phyloP scores from a whole-genome alignment of 2,329 filamentous ascomycete genomes.

The Cladophialophora immunda region DNA sequence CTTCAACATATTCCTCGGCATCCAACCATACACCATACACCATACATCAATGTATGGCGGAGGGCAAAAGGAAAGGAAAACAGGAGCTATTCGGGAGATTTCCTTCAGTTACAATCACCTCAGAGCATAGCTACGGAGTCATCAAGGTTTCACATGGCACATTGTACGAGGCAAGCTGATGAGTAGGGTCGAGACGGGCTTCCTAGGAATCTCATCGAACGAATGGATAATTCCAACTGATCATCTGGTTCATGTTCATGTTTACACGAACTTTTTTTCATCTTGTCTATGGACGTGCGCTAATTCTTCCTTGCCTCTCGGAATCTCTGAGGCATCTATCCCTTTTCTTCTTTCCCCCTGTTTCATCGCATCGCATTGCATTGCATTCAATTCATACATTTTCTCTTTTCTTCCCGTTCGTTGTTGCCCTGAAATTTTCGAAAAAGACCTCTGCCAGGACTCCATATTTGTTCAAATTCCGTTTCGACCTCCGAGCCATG shows the following conservation, averaged over 20 bases:
- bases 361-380: not conserved
- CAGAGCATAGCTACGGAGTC: constrained; percentile 1
- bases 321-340: not conserved
- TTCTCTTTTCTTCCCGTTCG: not conserved
- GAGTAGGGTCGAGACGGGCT: not conserved
- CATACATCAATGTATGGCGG: not conserved
- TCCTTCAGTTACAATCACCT: not conserved
- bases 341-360: not conserved
- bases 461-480: too few relatives aligned
- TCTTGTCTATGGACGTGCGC: not conserved
- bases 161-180: not conserved
- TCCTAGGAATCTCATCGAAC: not conserved
- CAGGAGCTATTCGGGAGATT: not conserved
- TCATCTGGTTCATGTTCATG: not conserved
- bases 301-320: not conserved
- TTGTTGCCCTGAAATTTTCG: not conserved
- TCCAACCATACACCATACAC: not conserved
- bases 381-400: too few relatives aligned
- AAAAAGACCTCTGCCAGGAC: not conserved
- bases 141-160: not conserved
- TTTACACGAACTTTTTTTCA: not conserved
- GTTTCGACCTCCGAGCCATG: too few relatives aligned
- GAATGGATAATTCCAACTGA: not conserved
- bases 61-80: not conserved
- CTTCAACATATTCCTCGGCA: not conserved